Evolutionary conservation across 1,284 basidiomycete genomes (phyloP), one percentile per base, ranked within the genome.

Genomic region (Ceratobasidium sp.): DNA sequence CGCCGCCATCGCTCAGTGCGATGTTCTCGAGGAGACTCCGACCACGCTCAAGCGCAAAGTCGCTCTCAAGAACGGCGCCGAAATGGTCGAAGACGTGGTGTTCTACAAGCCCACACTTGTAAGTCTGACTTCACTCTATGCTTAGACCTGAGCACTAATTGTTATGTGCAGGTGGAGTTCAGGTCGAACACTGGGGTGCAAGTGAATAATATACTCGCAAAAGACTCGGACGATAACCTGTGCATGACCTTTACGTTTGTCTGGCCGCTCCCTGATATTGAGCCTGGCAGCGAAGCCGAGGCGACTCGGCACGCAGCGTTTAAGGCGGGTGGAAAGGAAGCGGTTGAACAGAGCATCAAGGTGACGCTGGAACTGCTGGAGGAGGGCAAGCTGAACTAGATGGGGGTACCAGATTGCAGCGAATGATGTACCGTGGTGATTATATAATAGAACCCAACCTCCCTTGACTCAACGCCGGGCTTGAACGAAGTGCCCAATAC

Each of bases 231-330:
- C 3, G 52, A 42, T 5, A 10, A 13, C 12, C 3, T 35, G 42
- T 42, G 54, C 42, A 29, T 68, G 31, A 68, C 64, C n/a, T 68
- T 68, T 27, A 68, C 64, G 12, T 68, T 68, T 35, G 32, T 32
- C 25, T 7, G n/a, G 25, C 52, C 52, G 29, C 20, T 47, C 20
- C 10, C 38, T 17, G 50, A 25, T 20, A 20, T 32, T 20, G 50
- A 53, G 20, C 1, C 52, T 22, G 40, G 52, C 2, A 55, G 27
- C 10, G 64, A 34, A 15, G 45, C 8, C 8, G 64, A 47, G 40
- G 31, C 27, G 1, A 40, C 38, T 3, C 25, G 1, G n/a, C 35
- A 50, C 35, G 35, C 53, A 50, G 22, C 35, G 34, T 20, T 68
- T 38, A 55, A 34, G n/a, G 27, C 45, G 12, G 29, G 0, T 2